Conservation (phyloP, 257 asterid genomes). For the Fraxinus americana region DNA sequence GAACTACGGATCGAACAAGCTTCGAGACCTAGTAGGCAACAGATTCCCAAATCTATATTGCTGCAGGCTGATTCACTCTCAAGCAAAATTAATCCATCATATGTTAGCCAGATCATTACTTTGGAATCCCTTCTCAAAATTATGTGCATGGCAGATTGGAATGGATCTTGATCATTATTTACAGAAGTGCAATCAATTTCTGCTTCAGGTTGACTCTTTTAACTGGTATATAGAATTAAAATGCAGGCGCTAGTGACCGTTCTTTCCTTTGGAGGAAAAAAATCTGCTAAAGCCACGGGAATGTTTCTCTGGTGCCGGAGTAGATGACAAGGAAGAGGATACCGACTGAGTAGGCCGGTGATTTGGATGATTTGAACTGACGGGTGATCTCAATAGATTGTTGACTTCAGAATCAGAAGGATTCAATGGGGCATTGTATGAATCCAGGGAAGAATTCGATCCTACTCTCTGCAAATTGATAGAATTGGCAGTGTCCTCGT, state of each 20-base stretch:
- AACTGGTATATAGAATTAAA: slow-evolving; percentile 17
- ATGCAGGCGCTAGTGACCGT: slow-evolving; percentile 33
- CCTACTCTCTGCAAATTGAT: slow-evolving; percentile 43
- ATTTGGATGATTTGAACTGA: slow-evolving; percentile 42
- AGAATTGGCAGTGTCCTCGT: slow-evolving; percentile 51
- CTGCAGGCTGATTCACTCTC: neutral
- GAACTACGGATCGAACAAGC: neutral
- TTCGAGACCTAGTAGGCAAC: neutral
- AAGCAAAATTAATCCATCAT: neutral
- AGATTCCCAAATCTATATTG: neutral
- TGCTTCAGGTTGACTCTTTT: slow-evolving; percentile 26
- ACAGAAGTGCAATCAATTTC: slow-evolving; percentile 26
- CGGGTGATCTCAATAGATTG: slow-evolving; percentile 59
- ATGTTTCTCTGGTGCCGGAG: slow-evolving; percentile 76
- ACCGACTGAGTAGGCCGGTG: slow-evolving; percentile 63
- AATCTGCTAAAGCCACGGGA: slow-evolving; percentile 81
- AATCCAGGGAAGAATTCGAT: slow-evolving; percentile 57
- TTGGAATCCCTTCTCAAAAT: slow-evolving; percentile 17
- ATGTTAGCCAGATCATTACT: neutral
- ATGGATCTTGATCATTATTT: slow-evolving; percentile 35
- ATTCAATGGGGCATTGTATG: slow-evolving; percentile 41
- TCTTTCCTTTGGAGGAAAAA: slow-evolving; percentile 73
- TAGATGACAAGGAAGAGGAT: slow-evolving; percentile 56
- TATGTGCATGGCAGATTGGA: slow-evolving; percentile 13
- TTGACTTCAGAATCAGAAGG: slow-evolving; percentile 64